Evolutionary conservation across 768 basidiomycete genomes (phyloP).

Genomic region (Lactarius deliciosus): DNA sequence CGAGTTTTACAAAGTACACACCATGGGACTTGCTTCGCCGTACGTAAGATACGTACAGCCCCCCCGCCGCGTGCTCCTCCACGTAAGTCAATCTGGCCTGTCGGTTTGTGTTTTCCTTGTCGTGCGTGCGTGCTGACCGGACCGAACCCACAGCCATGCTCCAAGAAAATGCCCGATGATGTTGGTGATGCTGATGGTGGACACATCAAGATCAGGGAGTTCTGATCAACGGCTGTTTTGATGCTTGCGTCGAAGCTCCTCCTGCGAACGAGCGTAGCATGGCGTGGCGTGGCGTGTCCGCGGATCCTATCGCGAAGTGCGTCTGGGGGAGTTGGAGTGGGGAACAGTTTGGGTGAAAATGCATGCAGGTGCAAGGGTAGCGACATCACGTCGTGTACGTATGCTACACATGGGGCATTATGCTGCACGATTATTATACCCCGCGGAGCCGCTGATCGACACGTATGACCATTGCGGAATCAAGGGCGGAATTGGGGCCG

Average conservation of each 20-base stretch:
- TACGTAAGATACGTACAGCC: background rate
- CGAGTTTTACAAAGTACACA: background rate
- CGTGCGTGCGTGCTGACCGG: no score
- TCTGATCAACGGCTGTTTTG: background rate
- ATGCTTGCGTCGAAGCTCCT: background rate
- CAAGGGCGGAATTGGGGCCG: no score
- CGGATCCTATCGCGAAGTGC: background rate
- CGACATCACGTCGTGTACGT: conserved; percentile 1
- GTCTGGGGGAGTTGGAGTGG: background rate
- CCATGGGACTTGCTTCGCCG: background rate
- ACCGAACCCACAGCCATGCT: background rate
- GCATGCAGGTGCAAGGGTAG: no score
- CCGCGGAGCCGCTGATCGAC: background rate
- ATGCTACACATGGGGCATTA: background rate
- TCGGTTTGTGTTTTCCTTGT: background rate
- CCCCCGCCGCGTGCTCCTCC: no score
- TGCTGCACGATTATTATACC: no score
- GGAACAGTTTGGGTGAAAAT: background rate
- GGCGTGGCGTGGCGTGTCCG: background rate
- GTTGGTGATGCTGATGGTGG: background rate
- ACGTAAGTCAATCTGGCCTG: background rate
- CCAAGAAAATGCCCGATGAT: background rate
- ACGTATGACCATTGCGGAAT: background rate
- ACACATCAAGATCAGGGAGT: background rate
- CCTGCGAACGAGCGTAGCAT: background rate